These are phyloP conservation scores for Coemansia sp. DNA, from an alignment of 192 early-diverging fungal species.

Conservation along the genomic window DNA sequence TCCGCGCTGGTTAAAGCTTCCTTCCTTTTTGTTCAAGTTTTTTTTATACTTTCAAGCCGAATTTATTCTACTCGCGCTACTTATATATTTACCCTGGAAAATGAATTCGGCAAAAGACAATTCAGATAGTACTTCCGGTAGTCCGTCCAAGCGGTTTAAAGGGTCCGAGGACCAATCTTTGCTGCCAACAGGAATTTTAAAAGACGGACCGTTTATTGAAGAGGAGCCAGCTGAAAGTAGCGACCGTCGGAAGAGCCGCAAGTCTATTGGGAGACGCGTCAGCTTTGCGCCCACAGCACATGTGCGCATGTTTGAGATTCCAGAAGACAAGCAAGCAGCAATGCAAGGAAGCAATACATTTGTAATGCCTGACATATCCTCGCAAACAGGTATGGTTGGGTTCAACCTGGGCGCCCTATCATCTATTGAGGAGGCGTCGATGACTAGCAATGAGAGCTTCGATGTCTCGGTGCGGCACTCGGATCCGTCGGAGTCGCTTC, in stretches of 20 bases:
- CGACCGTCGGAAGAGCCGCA: conserved; percentile 39
- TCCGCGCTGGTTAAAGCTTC: neutral
- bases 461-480: conserved; percentile 50
- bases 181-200: conserved; percentile 25
- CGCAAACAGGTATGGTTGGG: conserved; percentile 37
- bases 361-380: conserved; percentile 46
- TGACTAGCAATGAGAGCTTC: conserved; percentile 49
- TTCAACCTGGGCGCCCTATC: conserved; percentile 40
- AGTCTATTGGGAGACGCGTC: conserved; percentile 43
- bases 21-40: neutral
- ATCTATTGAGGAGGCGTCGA: conserved; percentile 40
- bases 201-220: conserved; percentile 9
- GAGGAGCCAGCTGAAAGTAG: neutral
- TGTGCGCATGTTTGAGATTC: conserved; percentile 50
- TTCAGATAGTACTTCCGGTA: neutral
- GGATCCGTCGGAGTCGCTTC: conserved; percentile 33
- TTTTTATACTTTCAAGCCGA: neutral
- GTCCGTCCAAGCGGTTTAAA: conserved; percentile 10
- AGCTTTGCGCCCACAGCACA: conserved; percentile 51
- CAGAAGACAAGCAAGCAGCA: conserved; percentile 31
- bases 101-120: conserved; percentile 4
- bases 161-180: conserved; percentile 9
- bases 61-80: neutral
- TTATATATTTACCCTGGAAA: neutral
- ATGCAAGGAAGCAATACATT: conserved; percentile 21